Base-by-base conservation (phyloP, 2,329 filamentous ascomycete genomes). In the Teratosphaeriaceae sp. region DNA sequence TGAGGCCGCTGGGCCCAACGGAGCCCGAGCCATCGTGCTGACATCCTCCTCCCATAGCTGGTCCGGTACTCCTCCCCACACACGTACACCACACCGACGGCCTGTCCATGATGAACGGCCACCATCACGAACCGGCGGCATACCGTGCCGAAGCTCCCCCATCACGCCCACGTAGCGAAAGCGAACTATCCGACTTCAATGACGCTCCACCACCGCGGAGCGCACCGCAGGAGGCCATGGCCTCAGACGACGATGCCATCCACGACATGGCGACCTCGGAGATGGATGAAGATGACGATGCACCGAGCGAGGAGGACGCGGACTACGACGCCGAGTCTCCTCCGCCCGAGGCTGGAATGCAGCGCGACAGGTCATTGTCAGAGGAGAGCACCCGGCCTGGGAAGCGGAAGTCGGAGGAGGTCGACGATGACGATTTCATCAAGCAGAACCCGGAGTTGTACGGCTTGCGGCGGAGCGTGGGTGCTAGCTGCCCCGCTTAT, bases 371-470 rank as follows among this genome's bases (percentile, higher is more conserved):
- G 57, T 85, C 82, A 52, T 79, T 79, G 59, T 92, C 88, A 36
- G 76, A 80, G 57, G 82, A 82, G 56, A 85, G 83, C 33, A 76
- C 75, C 50, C 76, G 80, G 60, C 77, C 76, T 38, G 67, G 74
- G 48, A 95, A 95, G 73, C 84, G 88, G 52, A 80, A 74, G 56
- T 62, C 64, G 64, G 74, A 60, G 64, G 74, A 60, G 62, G 47
- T 18, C 21, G 80, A 83, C 40, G 65, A 92, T 56, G 84, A 92
- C 46, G 82, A 88, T 36, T 89, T 82, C 60, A 95, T 97, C 56
- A 78, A 83, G 57, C 85, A 87, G 60, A 94, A 98, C 59, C 92
- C 92, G 34, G 88, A 95, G 67, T 74, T 98, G 7, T 98, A 97
- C 70, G 92, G 92, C 37, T 74, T 98, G 54, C 81, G 92, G 56